These are phyloP conservation scores for Solanum infundibuliforme DNA, from an alignment of 257 asterid genomes.

Conservation along the genomic window DNA sequence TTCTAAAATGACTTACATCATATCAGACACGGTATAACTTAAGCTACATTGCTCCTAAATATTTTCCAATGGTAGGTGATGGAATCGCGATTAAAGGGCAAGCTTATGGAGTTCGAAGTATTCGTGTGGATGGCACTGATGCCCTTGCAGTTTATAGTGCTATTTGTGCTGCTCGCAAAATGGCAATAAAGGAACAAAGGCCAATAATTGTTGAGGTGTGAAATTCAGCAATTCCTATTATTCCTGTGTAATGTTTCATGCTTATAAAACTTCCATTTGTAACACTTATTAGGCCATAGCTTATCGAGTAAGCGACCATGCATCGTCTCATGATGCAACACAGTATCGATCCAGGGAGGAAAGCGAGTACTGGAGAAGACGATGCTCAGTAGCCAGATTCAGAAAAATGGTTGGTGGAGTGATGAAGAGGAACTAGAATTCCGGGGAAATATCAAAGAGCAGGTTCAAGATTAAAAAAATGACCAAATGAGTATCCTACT, in stretches of 20 bases:
- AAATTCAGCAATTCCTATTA: neutral
- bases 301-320: conserved; percentile 83
- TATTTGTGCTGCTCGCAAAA: conserved; percentile 56
- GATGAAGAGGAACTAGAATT: conserved; percentile 49
- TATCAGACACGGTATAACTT: neutral
- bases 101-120: conserved; percentile 68
- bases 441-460: conserved; percentile 43
- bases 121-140: conserved; percentile 81
- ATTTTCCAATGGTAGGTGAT: conserved; percentile 40
- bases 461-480: conserved; percentile 38
- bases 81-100: conserved; percentile 81
- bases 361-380: conserved; percentile 60
- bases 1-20: neutral
- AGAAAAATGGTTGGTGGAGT: conserved; percentile 67
- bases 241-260: neutral
- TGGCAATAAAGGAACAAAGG: conserved; percentile 54
- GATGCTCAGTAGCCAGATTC: conserved; percentile 44
- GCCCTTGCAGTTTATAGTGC: conserved; percentile 69
- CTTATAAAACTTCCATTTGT: no score
- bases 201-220: conserved; percentile 86
- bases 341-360: conserved; percentile 58
- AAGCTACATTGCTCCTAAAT: neutral
- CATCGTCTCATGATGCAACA: conserved; percentile 87
- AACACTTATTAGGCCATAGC: conserved; percentile 42
- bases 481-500: conserved; percentile 54